Percentiles rank a stretch among this genome's conserved stretches.
phyloP scores from a whole-genome alignment of 1,284 basidiomycete genomes.

The Puccinia polysora region DNA sequence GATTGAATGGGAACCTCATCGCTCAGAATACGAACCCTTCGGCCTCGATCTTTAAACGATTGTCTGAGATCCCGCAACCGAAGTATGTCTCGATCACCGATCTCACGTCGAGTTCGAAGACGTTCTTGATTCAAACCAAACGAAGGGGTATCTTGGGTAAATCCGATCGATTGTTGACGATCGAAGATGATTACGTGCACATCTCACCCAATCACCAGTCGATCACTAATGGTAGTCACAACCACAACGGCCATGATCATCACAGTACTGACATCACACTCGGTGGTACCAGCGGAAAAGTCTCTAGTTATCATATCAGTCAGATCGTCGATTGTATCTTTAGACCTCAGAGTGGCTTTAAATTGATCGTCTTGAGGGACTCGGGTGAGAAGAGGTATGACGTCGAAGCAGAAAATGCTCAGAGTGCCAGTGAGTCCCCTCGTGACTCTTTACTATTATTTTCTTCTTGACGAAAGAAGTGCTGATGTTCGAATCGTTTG shows the following conservation, averaged over 20 bases:
- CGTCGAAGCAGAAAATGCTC: conserved; percentile 86
- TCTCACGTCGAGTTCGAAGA: conserved; percentile 66
- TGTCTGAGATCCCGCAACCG: conserved; percentile 67
- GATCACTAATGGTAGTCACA: conserved; percentile 24
- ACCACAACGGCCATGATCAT: not conserved
- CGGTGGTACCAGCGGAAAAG: conserved; percentile 73
- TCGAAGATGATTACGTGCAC: conserved; percentile 19
- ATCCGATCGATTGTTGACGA: not conserved
- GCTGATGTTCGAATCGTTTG: too few species aligned
- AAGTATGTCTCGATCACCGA: conserved; percentile 57
- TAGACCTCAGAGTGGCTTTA: conserved; percentile 78
- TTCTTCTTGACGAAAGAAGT: too few species aligned
- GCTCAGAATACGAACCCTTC: conserved; percentile 62
- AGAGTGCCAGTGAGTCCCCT: conserved; percentile 69
- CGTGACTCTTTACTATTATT: too few species aligned
- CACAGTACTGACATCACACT: conserved; percentile 60
- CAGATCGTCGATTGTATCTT: conserved; percentile 71
- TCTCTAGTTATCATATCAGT: conserved; percentile 85
- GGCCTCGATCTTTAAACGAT: conserved; percentile 87
- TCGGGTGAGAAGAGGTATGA: conserved; percentile 80
- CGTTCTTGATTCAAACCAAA: conserved; percentile 51
- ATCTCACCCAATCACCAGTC: conserved; percentile 28
- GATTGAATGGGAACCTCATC: conserved; percentile 54
- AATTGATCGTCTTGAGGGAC: conserved; percentile 69
- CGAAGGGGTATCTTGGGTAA: conserved; percentile 34